Conservation (phyloP, 352 stramenopile species). For the Pythium monospermum region DNA sequence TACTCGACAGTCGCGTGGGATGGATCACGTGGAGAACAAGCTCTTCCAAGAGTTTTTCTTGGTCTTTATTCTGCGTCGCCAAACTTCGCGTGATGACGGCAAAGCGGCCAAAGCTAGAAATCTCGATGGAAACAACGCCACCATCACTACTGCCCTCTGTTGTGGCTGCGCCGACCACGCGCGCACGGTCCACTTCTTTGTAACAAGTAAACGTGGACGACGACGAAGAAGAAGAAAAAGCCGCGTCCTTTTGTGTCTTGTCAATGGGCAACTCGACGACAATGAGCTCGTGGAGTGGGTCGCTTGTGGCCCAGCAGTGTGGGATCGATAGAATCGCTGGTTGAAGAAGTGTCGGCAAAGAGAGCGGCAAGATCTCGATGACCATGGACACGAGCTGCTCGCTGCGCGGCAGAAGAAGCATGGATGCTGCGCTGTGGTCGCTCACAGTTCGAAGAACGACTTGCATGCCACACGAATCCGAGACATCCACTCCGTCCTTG, state of each 20-base stretch:
- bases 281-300: constrained; percentile 17
- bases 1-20: constrained; percentile 6
- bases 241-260: no score
- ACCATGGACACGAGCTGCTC: constrained; percentile 42
- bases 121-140: constrained; percentile 18
- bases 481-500: constrained; percentile 35
- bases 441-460: constrained; percentile 27
- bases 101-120: constrained; percentile 13
- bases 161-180: neutral
- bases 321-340: constrained; percentile 21
- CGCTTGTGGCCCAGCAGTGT: constrained; percentile 7
- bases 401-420: constrained; percentile 1
- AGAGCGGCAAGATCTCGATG: constrained; percentile 34
- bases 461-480: constrained; percentile 42
- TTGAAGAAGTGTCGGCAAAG: constrained; percentile 3
- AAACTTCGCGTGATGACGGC: constrained; percentile 15
- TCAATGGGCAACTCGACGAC: constrained; percentile 4
- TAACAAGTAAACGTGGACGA: no score
- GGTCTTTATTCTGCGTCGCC: constrained; percentile 7
- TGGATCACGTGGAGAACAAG: constrained; percentile 12
- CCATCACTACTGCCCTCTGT: neutral
- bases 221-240: no score
- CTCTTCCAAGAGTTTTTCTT: constrained; percentile 12
- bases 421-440: neutral
- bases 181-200: neutral